These are phyloP conservation scores for Boletus tomentosulus DNA, from an alignment of 768 basidiomycete genomes.

Conservation along the genomic window DNA sequence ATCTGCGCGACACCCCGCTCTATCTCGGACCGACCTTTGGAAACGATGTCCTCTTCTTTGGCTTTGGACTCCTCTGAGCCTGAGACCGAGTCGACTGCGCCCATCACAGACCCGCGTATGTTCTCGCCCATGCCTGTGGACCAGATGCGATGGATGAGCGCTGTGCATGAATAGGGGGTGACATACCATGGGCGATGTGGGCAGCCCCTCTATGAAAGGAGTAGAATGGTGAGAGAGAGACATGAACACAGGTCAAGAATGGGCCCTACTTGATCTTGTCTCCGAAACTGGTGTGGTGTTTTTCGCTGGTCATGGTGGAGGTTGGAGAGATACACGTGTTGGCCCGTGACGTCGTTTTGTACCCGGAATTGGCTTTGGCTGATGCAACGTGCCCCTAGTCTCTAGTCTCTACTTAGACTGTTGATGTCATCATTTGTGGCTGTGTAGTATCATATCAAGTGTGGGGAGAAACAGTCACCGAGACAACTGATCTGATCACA, in stretches of 20 bases:
- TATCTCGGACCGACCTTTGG: slow-evolving; percentile 38
- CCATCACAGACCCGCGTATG: slow-evolving; percentile 40
- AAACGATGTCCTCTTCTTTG: slow-evolving; percentile 35
- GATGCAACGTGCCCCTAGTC: slow-evolving; percentile 20
- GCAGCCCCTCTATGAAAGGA: slow-evolving; percentile 27
- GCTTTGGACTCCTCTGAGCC: slow-evolving; percentile 20
- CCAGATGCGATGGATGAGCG: not conserved
- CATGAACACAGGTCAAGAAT: not conserved
- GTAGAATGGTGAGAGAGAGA: not conserved
- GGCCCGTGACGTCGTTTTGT: slow-evolving; percentile 19
- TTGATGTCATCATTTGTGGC: slow-evolving; percentile 14
- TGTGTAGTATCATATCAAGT: not conserved
- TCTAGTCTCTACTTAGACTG: not conserved
- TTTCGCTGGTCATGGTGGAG: slow-evolving; percentile 5
- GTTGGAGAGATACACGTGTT: slow-evolving; percentile 4
- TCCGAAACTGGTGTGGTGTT: slow-evolving; percentile 1
- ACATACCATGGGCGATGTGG: slow-evolving; percentile 36
- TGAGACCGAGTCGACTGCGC: slow-evolving; percentile 35
- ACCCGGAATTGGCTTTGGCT: not conserved
- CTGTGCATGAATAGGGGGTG: not conserved
- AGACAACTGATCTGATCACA: slow-evolving; percentile 2
- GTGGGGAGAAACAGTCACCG: not conserved
- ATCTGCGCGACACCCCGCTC: slow-evolving; percentile 36
- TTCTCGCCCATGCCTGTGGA: slow-evolving; percentile 41
- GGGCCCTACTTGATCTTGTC: slow-evolving; percentile 12